Conservation (phyloP, 176 grass and related monocot genomes). For the Poa annua region DNA sequence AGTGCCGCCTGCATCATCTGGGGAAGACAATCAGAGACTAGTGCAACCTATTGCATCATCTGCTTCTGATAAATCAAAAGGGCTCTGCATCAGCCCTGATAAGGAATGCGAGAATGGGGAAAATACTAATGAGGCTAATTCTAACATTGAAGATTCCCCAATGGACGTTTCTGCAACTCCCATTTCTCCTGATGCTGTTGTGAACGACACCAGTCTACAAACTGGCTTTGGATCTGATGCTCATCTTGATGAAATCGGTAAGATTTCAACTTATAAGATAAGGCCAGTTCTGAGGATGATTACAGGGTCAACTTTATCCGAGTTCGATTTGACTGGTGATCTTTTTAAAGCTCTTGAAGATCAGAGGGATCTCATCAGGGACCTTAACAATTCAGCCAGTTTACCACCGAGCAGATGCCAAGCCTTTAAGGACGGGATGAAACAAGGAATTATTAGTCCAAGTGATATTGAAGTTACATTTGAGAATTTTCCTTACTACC, state of each 20-base stretch:
- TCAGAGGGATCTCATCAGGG: conserved; percentile 73
- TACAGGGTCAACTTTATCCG: conserved; percentile 65
- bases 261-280: conserved; percentile 78
- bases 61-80: conserved; percentile 70
- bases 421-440: conserved; percentile 91
- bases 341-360: conserved; percentile 83
- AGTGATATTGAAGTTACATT: conserved; percentile 87
- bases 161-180: conserved; percentile 56
- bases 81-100: conserved; percentile 51
- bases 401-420: conserved; percentile 74
- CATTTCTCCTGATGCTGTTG: conserved; percentile 58
- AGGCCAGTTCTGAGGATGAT: conserved; percentile 76
- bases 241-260: conserved; percentile 69
- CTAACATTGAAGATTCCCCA: conserved; percentile 60
- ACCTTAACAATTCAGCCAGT: conserved; percentile 53
- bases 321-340: conserved; percentile 87
- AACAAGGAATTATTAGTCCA: conserved; percentile 81
- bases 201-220: conserved; percentile 50
- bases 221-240: conserved; percentile 55
- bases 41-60: conserved; percentile 49
- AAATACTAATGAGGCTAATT: conserved; percentile 67
- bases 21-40: conserved; percentile 50
- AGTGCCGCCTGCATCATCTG: conserved; percentile 39
- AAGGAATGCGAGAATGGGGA: conserved; percentile 63
- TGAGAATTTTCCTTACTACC: conserved; percentile 94